Evolutionary conservation across 2,329 filamentous ascomycete species (phyloP), one percentile per base, ranked within the genome.

Genomic region (Paecilomyces fulvus): DNA sequence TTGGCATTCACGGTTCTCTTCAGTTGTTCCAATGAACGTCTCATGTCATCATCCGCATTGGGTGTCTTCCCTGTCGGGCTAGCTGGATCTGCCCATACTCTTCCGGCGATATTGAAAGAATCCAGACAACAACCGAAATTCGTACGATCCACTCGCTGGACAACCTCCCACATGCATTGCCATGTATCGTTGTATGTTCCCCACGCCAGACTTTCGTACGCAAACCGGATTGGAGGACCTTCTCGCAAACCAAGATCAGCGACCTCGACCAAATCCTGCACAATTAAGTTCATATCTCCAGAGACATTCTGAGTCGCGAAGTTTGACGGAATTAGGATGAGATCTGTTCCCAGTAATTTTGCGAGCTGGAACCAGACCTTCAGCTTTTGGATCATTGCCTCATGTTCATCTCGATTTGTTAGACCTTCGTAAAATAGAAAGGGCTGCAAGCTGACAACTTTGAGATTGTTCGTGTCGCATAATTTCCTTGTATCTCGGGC

Each of bases 121-220:
- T 91, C 88, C 21, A 91, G 77, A 65, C 86, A 90, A 37, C 89
- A 74, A 11, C 88, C 88, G 65, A 91, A 89, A 71, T 91, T 92
- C 9, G 79, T 71, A 12, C 86, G 72, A 68, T 88, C 77, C 25
- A 91, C 86, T 3, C 74, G 74, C 60, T 78, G 73, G 0, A 90
- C 82, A 3, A 90, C 75, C 7, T 86, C 81, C 86, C 87, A 92
- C 62, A 80, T 83, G 8, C 74, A 70, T 66, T 90, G 86, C 88
- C 88, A 92, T 0, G 77, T 83, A 65, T 88, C 79, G 54, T 85
- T 75, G 52, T 82, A 78, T 0, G 87, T 89, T 10, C 85, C 87
- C 81, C 84, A 92, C 59, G 81, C 83, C 2, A 92, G 75, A 8
- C 80, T 81, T 71, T 92, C 88, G 67, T 89, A 91, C 0, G 84